Evolutionary conservation across 345 rosid genomes (phyloP).

Genomic region (Noccaea bulbosa): DNA sequence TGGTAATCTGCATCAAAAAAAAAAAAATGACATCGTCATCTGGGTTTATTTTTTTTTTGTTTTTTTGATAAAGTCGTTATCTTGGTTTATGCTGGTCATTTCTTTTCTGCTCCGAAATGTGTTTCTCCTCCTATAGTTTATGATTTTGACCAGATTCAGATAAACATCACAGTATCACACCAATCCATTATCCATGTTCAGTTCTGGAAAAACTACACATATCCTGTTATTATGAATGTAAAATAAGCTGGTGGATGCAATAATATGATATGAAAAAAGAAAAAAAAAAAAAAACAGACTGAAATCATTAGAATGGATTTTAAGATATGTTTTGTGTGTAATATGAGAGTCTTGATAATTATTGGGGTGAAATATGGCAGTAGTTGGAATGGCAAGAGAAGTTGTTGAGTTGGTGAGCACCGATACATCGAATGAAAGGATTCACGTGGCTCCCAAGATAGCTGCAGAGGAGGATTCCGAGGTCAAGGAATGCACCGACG

Average conservation of each 20-base stretch:
- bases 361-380: slow-evolving; percentile 42
- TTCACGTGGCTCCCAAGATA: slow-evolving; percentile 51
- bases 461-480: slow-evolving; percentile 54
- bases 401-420: slow-evolving; percentile 39
- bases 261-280: neutral
- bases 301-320: neutral
- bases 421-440: slow-evolving; percentile 50
- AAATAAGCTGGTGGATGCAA: neutral
- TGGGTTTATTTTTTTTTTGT: neutral
- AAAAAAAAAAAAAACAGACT: neutral
- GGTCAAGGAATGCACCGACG: slow-evolving; percentile 53
- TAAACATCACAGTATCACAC: neutral
- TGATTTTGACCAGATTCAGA: neutral
- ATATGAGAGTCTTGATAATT: neutral
- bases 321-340: neutral
- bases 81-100: neutral
- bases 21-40: neutral
- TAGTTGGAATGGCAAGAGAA: slow-evolving; percentile 69
- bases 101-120: slow-evolving; percentile 4
- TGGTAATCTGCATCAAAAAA: neutral
- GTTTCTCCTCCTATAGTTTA: no score
- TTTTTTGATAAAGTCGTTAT: no score
- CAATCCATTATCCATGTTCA: no score
- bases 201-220: neutral
- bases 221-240: neutral